Evolutionary conservation across 345 rosid species (phyloP), one percentile per base, ranked within the genome.

Genomic region (Gossypium turneri): DNA sequence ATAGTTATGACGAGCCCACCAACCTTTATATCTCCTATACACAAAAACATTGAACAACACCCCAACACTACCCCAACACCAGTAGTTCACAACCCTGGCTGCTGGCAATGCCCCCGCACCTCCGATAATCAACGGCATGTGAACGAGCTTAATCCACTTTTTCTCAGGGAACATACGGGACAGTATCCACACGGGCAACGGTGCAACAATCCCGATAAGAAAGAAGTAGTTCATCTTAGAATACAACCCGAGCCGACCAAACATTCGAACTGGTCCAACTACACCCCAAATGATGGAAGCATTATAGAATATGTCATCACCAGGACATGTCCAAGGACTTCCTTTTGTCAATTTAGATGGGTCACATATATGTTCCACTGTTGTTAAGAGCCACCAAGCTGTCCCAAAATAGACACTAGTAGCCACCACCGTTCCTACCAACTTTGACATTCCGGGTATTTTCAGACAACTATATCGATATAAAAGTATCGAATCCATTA

Each of bases 281-380:
- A 85, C 78, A 2, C 89, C 92, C 92, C 92, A 89, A 12, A 89
- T 85, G 80, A 87, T 67, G 58, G 90, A 88, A 48, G 87, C 86
- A 69, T 84, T 85, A 84, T 84, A 88, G 82, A 77, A 81, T 22
- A 86, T 81, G 27, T 81, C 75, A 4, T 82, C 87, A 24, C 82
- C 73, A 0, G 89, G 85, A 69, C 92, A 89, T 1, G 89, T 87
- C 92, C 89, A 88, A 0, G 86, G 90, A 72, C 87, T 88, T 73
- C 86, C 87, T 27, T 13, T 47, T 0, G 86, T 85, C 70, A 86
- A 44, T 16, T 78, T 67, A 3, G 78, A 44, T 1, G 71, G 80
- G 24, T 86, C 64, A 34, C 89, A 85, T 53, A 86, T 82, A 81
- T 74, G 6, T 1, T 78, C 78, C 41, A 88, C 72, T 17, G 88